Conservation (phyloP, 1,139 yeast species). For the Pichia sp. region DNA sequence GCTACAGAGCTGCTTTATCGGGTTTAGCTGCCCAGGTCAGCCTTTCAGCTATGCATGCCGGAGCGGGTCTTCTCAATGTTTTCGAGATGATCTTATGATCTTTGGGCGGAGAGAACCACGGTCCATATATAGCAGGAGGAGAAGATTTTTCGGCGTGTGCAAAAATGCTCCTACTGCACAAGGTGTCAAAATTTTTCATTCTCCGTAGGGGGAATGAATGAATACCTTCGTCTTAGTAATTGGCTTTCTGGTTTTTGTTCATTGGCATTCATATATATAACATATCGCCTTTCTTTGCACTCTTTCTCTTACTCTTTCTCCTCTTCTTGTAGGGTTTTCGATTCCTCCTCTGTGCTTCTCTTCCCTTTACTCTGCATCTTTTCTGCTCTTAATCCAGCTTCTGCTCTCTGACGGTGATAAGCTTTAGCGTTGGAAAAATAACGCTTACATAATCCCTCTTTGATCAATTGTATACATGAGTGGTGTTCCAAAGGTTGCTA, state of each 20-base stretch:
- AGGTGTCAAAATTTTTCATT: not conserved
- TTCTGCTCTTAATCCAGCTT: not conserved
- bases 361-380: not conserved
- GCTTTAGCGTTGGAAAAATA: not conserved
- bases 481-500: slow-evolving; percentile 32
- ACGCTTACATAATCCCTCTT: not conserved
- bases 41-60: not conserved
- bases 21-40: not conserved
- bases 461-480: not conserved
- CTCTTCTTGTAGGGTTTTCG: not conserved
- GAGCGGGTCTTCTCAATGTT: not conserved
- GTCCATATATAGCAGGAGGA: not conserved
- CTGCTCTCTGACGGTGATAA: not conserved
- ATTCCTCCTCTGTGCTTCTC: no score
- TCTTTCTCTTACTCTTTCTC: not conserved
- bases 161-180: not conserved
- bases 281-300: not conserved
- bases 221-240: not conserved
- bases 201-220: no score
- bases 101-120: not conserved
- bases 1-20: not conserved
- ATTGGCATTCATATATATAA: not conserved
- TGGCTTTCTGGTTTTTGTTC: not conserved
- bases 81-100: not conserved
- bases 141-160: not conserved